Conservation (phyloP, 2,329 filamentous ascomycete genomes). For the Fusarium falciforme region DNA sequence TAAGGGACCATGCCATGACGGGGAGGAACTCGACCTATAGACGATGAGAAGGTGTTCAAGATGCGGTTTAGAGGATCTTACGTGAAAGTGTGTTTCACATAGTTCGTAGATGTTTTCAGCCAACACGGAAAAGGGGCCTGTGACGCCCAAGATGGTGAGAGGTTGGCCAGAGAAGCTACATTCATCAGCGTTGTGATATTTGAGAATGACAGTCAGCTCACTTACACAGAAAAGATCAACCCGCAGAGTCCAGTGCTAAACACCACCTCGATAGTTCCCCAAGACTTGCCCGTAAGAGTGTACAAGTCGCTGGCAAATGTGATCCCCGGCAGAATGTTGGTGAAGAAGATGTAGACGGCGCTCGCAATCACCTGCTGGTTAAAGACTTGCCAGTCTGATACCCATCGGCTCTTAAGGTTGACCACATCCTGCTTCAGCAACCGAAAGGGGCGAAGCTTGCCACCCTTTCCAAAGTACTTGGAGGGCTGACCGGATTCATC, state of each 20-base stretch:
- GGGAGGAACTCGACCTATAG: conserved; percentile 68
- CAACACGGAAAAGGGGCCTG: conserved; percentile 74
- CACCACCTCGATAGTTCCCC: conserved; percentile 75
- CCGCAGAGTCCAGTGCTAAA: conserved; percentile 74
- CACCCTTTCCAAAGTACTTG: conserved; percentile 50
- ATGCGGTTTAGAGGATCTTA: conserved; percentile 41
- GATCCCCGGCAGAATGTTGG: conserved; percentile 73
- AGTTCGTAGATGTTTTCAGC: conserved; percentile 73
- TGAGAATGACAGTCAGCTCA: background rate
- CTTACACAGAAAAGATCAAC: conserved; percentile 69
- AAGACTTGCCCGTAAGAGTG: conserved; percentile 69
- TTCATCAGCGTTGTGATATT: background rate
- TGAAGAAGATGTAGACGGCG: conserved; percentile 75
- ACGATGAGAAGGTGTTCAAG: conserved; percentile 1
- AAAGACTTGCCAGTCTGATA: conserved; percentile 68
- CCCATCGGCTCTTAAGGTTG: conserved; percentile 59
- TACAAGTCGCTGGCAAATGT: conserved; percentile 75
- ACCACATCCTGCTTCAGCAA: conserved; percentile 61
- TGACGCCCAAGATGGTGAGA: conserved; percentile 73
- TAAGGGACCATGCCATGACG: conserved; percentile 75
- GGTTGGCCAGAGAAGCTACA: conserved; percentile 67
- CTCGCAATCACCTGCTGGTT: conserved; percentile 74
- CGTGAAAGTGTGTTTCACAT: conserved; percentile 65
- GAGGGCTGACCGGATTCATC: background rate
- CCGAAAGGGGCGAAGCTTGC: conserved; percentile 63